phyloP scores from a whole-genome alignment of 1,284 basidiomycete species.

The Puccinia coronata region DNA sequence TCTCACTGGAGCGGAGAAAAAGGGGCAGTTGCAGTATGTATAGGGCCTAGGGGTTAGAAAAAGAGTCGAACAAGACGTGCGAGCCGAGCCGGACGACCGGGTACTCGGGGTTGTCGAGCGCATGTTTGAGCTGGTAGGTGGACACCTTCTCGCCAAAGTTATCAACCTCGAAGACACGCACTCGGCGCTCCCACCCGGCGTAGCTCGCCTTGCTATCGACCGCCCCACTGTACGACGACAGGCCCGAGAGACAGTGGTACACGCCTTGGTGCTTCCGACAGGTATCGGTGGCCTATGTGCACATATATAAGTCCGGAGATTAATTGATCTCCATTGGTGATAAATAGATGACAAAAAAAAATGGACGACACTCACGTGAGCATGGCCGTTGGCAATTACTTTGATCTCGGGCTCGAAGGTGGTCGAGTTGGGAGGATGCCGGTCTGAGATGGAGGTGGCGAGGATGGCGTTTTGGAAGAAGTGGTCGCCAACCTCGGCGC shows the following conservation, averaged over 20 bases:
- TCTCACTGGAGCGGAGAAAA: too few relatives aligned
- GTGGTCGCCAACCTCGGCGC: constrained; percentile 54
- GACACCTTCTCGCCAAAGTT: constrained; percentile 30
- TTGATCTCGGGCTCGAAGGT: constrained; percentile 51
- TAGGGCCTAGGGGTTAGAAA: not conserved
- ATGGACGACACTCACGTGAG: constrained; percentile 24
- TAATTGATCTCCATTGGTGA: not conserved
- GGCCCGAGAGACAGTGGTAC: constrained; percentile 41
- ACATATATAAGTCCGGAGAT: not conserved
- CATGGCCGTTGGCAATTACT: constrained; percentile 56
- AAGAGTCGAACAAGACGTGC: not conserved
- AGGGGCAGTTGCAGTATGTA: too few relatives aligned
- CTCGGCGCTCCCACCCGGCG: constrained; percentile 16
- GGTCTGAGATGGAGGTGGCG: not conserved
- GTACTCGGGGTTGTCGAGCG: not conserved
- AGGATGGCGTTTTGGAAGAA: constrained; percentile 54
- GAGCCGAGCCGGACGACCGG: not conserved
- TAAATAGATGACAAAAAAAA: not conserved
- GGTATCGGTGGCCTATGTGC: constrained; percentile 39
- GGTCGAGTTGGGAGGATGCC: not conserved
- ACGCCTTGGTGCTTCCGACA: constrained; percentile 43
- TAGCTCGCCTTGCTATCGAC: not conserved
- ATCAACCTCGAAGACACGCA: constrained; percentile 24
- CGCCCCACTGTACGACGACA: constrained; percentile 6
- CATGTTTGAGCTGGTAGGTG: constrained; percentile 19